A percentile compares a stretch with the other conserved stretches of the same genome.
Conservation (phyloP, 108 stramenopile species). For the Conticribra weissflogii region DNA sequence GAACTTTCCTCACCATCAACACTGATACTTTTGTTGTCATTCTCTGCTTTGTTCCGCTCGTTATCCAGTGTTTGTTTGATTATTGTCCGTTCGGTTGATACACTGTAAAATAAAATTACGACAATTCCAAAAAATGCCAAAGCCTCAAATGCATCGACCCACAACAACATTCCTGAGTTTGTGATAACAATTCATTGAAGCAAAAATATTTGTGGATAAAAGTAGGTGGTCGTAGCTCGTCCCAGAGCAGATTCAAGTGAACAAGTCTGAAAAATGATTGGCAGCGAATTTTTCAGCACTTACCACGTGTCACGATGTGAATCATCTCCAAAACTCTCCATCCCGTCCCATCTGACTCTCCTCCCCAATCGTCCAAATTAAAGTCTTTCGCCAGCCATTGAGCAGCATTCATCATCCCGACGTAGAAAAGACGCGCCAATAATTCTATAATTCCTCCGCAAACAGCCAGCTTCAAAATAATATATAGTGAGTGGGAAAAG, state of each 20-base stretch:
- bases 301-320: slow-evolving; percentile 32
- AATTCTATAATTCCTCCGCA: slow-evolving; percentile 69
- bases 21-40: too few relatives aligned
- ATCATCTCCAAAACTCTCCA: slow-evolving; percentile 79
- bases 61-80: slow-evolving; percentile 1
- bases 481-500: background rate
- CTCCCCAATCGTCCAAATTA: slow-evolving; percentile 70
- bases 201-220: background rate
- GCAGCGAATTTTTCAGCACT: too few relatives aligned
- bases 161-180: slow-evolving; percentile 42
- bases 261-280: too few relatives aligned
- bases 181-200: too few relatives aligned
- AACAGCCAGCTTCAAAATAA: slow-evolving; percentile 42
- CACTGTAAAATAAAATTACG: slow-evolving; percentile 33
- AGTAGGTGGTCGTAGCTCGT: too few relatives aligned
- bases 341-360: slow-evolving; percentile 56
- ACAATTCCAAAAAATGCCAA: slow-evolving; percentile 45
- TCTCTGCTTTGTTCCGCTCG: background rate
- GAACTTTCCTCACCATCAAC: background rate
- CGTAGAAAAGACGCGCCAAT: slow-evolving; percentile 54
- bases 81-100: slow-evolving; percentile 27
- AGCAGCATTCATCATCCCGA: slow-evolving; percentile 59
- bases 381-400: slow-evolving; percentile 62
- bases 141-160: slow-evolving; percentile 58
- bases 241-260: too few relatives aligned